phyloP scores from a whole-genome alignment of 805 yeast species.

The Pichia manshurica region DNA sequence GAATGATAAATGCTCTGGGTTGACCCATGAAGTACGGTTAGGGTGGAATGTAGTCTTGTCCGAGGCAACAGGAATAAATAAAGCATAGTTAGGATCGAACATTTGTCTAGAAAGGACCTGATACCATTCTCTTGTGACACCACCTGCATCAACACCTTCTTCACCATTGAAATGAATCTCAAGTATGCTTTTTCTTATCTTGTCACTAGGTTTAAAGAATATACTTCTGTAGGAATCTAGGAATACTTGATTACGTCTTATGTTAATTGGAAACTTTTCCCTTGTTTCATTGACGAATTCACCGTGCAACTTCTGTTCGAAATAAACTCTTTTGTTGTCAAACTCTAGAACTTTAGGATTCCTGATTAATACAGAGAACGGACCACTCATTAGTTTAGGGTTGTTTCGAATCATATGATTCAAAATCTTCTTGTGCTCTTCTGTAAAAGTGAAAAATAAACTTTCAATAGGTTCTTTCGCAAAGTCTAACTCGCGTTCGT shows the following conservation, averaged over 20 bases:
- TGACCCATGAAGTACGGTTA: slow-evolving; percentile 83
- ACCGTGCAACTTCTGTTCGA: slow-evolving; percentile 65
- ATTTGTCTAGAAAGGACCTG: slow-evolving; percentile 90
- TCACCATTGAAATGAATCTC: slow-evolving; percentile 88
- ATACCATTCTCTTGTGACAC: slow-evolving; percentile 96
- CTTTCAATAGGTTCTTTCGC: slow-evolving; percentile 70
- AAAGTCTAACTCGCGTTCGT: slow-evolving; percentile 59
- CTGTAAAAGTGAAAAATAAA: slow-evolving; percentile 79
- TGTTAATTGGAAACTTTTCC: slow-evolving; percentile 53
- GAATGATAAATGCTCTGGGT: slow-evolving; percentile 88
- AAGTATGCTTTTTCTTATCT: slow-evolving; percentile 64
- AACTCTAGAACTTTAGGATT: slow-evolving; percentile 89
- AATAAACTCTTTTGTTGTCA: slow-evolving; percentile 86
- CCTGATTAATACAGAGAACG: slow-evolving; percentile 81
- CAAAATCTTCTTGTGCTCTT: slow-evolving; percentile 77
- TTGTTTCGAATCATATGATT: slow-evolving; percentile 89
- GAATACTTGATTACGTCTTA: slow-evolving; percentile 86
- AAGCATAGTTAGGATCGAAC: slow-evolving; percentile 92
- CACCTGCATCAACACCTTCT: slow-evolving; percentile 97
- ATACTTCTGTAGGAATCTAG: slow-evolving; percentile 81
- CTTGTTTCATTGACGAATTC: slow-evolving; percentile 34
- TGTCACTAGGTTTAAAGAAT: slow-evolving; percentile 71
- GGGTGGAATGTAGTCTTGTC: slow-evolving; percentile 96
- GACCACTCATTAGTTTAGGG: slow-evolving; percentile 93
- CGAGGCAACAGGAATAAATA: slow-evolving; percentile 85